Conservation (phyloP, 305 asterid genomes). For the Fraxinus baroniana region DNA sequence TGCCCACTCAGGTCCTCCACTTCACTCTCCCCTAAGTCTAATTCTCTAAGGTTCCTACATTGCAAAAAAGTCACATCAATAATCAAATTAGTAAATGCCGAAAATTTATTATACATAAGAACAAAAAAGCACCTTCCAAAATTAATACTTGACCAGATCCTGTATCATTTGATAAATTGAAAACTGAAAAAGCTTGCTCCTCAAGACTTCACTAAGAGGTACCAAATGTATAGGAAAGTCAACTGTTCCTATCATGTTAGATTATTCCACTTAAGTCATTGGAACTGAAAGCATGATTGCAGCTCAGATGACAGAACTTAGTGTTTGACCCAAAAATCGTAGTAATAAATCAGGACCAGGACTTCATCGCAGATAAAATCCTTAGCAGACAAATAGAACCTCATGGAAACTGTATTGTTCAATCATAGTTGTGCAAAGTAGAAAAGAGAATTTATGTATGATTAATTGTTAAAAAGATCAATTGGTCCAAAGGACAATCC, state of each 20-base stretch:
- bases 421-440: slow-evolving; percentile 19
- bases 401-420: slow-evolving; percentile 2
- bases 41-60: slow-evolving; percentile 74
- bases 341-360: neutral
- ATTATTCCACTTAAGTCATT: neutral
- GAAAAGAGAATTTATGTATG: slow-evolving; percentile 8
- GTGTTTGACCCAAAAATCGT: neutral
- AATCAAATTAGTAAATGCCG: neutral
- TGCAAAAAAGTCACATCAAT: neutral
- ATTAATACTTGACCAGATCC: neutral
- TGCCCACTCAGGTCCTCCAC: slow-evolving; percentile 87
- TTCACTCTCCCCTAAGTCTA: slow-evolving; percentile 88
- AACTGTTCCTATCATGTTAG: neutral
- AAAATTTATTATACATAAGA: neutral
- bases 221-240: neutral
- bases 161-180: neutral
- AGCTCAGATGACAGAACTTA: neutral
- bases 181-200: neutral
- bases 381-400: slow-evolving; percentile 5
- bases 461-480: slow-evolving; percentile 14
- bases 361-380: neutral
- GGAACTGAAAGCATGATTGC: neutral
- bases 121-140: neutral
- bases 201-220: neutral
- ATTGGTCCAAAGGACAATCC: slow-evolving; percentile 24